Evolutionary conservation across 1,284 basidiomycete species (phyloP).

Genomic region (Melampsora larici-populina): DNA sequence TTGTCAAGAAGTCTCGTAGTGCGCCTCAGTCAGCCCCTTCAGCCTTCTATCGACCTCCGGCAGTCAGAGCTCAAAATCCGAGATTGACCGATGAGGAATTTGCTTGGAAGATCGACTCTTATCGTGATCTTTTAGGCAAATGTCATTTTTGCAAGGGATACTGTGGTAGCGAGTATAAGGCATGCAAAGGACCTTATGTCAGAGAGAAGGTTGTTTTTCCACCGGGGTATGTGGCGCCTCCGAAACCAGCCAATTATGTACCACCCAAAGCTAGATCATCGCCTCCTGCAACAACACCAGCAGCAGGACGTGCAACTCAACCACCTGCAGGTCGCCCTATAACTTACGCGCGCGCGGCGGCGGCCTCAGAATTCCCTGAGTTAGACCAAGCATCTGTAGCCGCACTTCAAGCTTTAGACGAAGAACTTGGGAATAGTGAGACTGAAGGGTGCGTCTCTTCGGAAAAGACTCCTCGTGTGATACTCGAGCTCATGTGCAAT

Average conservation of each 20-base stretch:
- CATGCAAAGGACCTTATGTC: too few species aligned
- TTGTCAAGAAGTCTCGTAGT: neutral
- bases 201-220: neutral
- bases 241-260: neutral
- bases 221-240: neutral
- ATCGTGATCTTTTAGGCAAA: neutral
- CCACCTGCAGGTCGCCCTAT: too few species aligned
- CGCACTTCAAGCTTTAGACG: neutral
- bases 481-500: neutral
- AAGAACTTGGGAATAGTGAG: neutral
- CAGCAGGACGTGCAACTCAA: too few species aligned
- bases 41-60: neutral
- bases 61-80: neutral
- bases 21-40: neutral
- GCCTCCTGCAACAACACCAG: neutral
- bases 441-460: neutral
- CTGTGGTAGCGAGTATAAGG: neutral
- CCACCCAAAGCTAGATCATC: neutral
- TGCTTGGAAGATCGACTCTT: slow-evolving; percentile 8
- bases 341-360: too few species aligned
- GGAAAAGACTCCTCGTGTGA: neutral
- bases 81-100: neutral
- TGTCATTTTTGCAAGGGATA: slow-evolving; percentile 15
- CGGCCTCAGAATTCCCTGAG: too few species aligned
- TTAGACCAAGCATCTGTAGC: too few species aligned